Percentiles rank a stretch among this genome's conserved stretches.
phyloP scores from a whole-genome alignment of 1,139 yeast species.

The Hemisphaericaspora xylanilytica region DNA sequence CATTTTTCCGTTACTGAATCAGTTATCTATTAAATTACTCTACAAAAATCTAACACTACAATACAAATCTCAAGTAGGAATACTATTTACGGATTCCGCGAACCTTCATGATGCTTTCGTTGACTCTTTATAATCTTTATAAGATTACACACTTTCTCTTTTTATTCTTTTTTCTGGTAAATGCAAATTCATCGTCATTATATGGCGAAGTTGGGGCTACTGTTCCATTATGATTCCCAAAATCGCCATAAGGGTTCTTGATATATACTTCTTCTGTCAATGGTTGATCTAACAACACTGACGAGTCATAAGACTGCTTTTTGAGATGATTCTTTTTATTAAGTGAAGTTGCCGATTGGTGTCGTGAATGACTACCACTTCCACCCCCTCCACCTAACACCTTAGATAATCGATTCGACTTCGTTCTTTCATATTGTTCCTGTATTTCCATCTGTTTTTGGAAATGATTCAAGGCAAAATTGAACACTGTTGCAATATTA shows the following conservation, averaged over 20 bases:
- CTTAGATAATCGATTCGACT: slow-evolving; percentile 33
- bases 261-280: slow-evolving; percentile 33
- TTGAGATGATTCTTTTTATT: slow-evolving; percentile 36
- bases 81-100: too few species aligned
- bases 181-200: slow-evolving; percentile 45
- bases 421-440: slow-evolving; percentile 39
- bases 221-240: slow-evolving; percentile 14
- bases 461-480: slow-evolving; percentile 45
- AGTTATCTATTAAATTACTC: too few species aligned
- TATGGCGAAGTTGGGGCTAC: slow-evolving; percentile 19
- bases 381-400: slow-evolving; percentile 18
- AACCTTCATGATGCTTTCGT: too few species aligned
- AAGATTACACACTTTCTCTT: slow-evolving; percentile 35
- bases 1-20: too few species aligned
- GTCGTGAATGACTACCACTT: slow-evolving; percentile 22
- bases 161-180: slow-evolving; percentile 34
- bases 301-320: slow-evolving; percentile 36
- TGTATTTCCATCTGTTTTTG: slow-evolving; percentile 34
- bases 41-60: too few species aligned
- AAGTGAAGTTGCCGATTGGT: slow-evolving; percentile 21
- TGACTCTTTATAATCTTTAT: too few species aligned
- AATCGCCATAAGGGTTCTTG: slow-evolving; percentile 35
- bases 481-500: slow-evolving; percentile 67
- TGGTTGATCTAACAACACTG: slow-evolving; percentile 39
- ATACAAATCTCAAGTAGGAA: too few species aligned